phyloP scores from a whole-genome alignment of 148 eudicot genomes.

The Nepenthes mirabilis region DNA sequence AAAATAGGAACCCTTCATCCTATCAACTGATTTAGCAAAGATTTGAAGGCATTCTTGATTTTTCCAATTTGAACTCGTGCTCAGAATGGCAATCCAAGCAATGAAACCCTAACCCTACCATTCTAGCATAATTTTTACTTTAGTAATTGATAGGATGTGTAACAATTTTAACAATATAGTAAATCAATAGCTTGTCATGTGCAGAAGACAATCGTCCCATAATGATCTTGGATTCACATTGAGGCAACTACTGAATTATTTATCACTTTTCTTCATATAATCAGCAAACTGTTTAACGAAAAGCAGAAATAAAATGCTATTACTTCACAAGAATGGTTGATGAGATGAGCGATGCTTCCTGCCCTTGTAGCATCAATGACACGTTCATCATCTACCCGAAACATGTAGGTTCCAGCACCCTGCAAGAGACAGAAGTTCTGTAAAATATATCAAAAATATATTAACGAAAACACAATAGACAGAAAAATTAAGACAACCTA shows the following conservation, averaged over 20 bases:
- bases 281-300: neutral
- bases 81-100: no score
- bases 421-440: constrained; percentile 19
- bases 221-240: neutral
- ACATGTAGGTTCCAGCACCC: constrained; percentile 99
- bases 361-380: constrained; percentile 96
- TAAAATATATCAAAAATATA: neutral
- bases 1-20: no score
- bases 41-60: no score
- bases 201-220: neutral
- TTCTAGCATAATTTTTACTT: no score
- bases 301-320: constrained; percentile 7
- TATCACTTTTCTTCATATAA: neutral
- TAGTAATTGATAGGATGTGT: no score
- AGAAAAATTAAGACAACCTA: neutral
- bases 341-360: constrained; percentile 97
- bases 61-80: no score
- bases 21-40: no score
- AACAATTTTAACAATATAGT: neutral
- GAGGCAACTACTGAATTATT: neutral
- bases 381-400: constrained; percentile 85
- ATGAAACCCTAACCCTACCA: no score
- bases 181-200: constrained; percentile 1
- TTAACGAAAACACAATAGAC: neutral
- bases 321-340: constrained; percentile 96